phyloP scores from a whole-genome alignment of 768 basidiomycete genomes.

The Xerocomus brunneocitrinus region DNA sequence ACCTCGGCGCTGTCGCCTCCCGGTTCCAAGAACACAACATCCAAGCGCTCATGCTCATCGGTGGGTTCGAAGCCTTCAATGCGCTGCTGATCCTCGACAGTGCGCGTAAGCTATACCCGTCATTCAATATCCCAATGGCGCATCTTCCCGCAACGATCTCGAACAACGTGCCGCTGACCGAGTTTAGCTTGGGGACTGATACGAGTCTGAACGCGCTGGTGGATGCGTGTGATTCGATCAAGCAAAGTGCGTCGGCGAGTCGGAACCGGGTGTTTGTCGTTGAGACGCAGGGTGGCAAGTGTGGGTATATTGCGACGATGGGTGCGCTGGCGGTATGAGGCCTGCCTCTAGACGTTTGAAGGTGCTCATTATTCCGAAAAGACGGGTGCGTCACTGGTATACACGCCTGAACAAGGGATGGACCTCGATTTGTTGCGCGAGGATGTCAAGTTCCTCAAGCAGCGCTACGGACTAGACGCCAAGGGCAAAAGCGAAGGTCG shows the following conservation, averaged over 20 bases:
- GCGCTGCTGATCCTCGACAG: constrained; percentile 74
- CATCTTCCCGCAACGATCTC: constrained; percentile 96
- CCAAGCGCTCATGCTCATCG: constrained; percentile 82
- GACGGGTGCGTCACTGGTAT: constrained; percentile 90
- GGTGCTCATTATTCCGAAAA: constrained; percentile 25
- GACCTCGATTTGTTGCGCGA: constrained; percentile 71
- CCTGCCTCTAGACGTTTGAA: background rate
- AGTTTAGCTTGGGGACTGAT: constrained; percentile 92
- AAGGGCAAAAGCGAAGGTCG: constrained; percentile 92
- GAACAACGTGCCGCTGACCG: constrained; percentile 97
- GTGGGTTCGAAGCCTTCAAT: constrained; percentile 94
- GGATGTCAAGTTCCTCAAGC: constrained; percentile 86
- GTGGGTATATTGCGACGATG: constrained; percentile 93
- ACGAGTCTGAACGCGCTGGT: constrained; percentile 98
- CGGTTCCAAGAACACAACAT: constrained; percentile 85
- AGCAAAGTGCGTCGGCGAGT: constrained; percentile 96
- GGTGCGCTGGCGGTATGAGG: constrained; percentile 87
- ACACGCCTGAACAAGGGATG: constrained; percentile 91
- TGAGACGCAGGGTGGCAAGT: constrained; percentile 96
- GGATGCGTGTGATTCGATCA: constrained; percentile 97
- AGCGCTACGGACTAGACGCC: constrained; percentile 77
- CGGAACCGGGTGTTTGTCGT: constrained; percentile 96
- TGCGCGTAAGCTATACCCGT: constrained; percentile 77
- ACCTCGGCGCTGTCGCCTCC: constrained; percentile 84
- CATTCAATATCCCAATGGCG: constrained; percentile 93